Evolutionary conservation across 768 basidiomycete species (phyloP).

Genomic region (Phylloporus rhodoxanthus): DNA sequence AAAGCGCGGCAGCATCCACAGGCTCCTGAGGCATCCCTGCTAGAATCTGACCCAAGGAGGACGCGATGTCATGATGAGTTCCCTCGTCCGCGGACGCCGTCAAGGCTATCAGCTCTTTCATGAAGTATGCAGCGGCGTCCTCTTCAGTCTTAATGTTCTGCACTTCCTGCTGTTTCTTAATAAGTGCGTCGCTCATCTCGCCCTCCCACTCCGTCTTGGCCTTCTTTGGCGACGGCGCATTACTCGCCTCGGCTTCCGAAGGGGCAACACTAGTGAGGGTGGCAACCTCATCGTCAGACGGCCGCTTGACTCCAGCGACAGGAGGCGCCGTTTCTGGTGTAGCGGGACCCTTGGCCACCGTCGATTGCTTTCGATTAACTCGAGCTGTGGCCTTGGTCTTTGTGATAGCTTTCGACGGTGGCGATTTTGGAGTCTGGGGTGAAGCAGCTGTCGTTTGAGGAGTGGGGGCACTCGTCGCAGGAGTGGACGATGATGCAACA

Average conservation of each 20-base stretch:
- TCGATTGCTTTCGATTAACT: slow-evolving; percentile 26
- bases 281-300: slow-evolving; percentile 31
- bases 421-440: slow-evolving; percentile 66
- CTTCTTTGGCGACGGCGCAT: slow-evolving; percentile 68
- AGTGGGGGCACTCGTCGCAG: slow-evolving; percentile 40
- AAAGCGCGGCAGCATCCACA: slow-evolving; percentile 28
- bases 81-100: slow-evolving; percentile 37
- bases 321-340: slow-evolving; percentile 33
- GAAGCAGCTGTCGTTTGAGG: slow-evolving; percentile 43
- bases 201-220: slow-evolving; percentile 68
- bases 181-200: slow-evolving; percentile 45
- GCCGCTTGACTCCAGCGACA: slow-evolving; percentile 31
- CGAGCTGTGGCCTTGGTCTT: slow-evolving; percentile 39
- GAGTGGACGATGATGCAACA: slow-evolving; percentile 42
- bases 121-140: slow-evolving; percentile 56
- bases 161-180: slow-evolving; percentile 35
- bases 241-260: slow-evolving; percentile 29
- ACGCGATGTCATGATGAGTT: slow-evolving; percentile 43
- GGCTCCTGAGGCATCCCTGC: slow-evolving; percentile 48
- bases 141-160: slow-evolving; percentile 58
- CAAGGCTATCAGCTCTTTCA: slow-evolving; percentile 59
- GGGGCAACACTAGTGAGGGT: slow-evolving; percentile 27
- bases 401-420: slow-evolving; percentile 47
- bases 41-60: slow-evolving; percentile 58
- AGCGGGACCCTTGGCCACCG: slow-evolving; percentile 27